These are phyloP conservation scores for Suillus sp. DNA, from an alignment of 768 basidiomycete genomes.

Conservation along the genomic window DNA sequence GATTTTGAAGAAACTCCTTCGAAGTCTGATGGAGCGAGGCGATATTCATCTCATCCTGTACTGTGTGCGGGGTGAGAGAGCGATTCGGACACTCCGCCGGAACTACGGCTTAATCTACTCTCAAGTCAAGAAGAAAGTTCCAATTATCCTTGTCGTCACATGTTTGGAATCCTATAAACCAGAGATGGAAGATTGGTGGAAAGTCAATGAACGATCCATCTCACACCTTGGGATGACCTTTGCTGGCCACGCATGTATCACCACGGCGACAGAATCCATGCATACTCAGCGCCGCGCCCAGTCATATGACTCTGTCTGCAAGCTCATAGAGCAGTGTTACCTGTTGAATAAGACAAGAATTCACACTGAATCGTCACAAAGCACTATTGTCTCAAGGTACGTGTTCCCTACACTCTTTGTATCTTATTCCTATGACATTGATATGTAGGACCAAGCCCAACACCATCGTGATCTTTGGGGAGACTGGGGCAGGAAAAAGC, in stretches of 20 bases:
- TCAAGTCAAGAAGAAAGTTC: constrained; percentile 34
- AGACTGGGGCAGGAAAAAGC: constrained; percentile 38
- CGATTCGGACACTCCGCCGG: constrained; percentile 25
- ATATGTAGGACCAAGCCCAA: constrained; percentile 23
- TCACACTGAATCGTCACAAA: background rate
- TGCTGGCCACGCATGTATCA: constrained; percentile 43
- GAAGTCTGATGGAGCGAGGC: constrained; percentile 25
- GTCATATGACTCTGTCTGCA: constrained; percentile 25
- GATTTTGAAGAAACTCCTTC: constrained; percentile 34
- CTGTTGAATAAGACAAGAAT: background rate
- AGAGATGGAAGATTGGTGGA: constrained; percentile 43
- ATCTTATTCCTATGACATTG: background rate
- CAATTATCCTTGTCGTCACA: constrained; percentile 36
- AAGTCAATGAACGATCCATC: constrained; percentile 33
- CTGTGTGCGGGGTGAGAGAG: constrained; percentile 34
- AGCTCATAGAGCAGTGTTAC: background rate
- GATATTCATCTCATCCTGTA: constrained; percentile 35
- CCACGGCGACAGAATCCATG: constrained; percentile 20
- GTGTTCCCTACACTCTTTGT: background rate
- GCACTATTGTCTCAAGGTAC: background rate
- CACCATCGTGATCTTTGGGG: constrained; percentile 42
- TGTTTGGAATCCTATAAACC: constrained; percentile 35
- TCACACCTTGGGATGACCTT: constrained; percentile 37
- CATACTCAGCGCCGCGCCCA: background rate
- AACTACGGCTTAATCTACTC: constrained; percentile 36